These are phyloP conservation scores for Penicillium arizonense DNA, from an alignment of 495 filamentous ascomycete species.

Conservation along the genomic window DNA sequence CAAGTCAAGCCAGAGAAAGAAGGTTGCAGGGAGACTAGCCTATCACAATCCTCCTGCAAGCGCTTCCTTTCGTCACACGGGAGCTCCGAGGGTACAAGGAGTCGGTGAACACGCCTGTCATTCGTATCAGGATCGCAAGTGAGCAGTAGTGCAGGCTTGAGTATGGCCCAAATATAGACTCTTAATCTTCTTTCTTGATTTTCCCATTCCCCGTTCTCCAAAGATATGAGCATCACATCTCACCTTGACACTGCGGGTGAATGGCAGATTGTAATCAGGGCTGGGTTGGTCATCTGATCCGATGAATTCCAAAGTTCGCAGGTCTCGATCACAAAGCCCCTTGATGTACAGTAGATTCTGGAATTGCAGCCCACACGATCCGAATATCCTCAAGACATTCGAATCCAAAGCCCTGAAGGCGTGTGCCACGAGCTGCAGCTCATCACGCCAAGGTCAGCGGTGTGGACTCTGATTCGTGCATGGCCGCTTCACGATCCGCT, in stretches of 20 bases:
- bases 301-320: constrained; percentile 9
- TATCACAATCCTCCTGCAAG: constrained; percentile 35
- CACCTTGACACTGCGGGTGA: constrained; percentile 8
- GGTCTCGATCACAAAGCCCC: constrained; percentile 7
- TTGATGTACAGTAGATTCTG: neutral
- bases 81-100: neutral
- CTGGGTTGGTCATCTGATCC: constrained; percentile 18
- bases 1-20: constrained; percentile 13
- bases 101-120: constrained; percentile 11
- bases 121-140: neutral
- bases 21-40: constrained; percentile 14
- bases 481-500: constrained; percentile 18
- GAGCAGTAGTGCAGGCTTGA: neutral
- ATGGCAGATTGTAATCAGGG: constrained; percentile 6
- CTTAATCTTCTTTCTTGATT: constrained; percentile 2
- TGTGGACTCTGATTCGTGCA: constrained; percentile 19
- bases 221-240: neutral
- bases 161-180: constrained; percentile 23
- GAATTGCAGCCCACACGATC: constrained; percentile 3
- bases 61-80: constrained; percentile 32
- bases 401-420: constrained; percentile 3
- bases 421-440: constrained; percentile 27
- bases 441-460: constrained; percentile 24
- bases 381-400: constrained; percentile 16
- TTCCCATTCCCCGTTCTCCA: neutral